phyloP scores from a whole-genome alignment of 2,329 filamentous ascomycete species.

The Mollisiaceae sp. region DNA sequence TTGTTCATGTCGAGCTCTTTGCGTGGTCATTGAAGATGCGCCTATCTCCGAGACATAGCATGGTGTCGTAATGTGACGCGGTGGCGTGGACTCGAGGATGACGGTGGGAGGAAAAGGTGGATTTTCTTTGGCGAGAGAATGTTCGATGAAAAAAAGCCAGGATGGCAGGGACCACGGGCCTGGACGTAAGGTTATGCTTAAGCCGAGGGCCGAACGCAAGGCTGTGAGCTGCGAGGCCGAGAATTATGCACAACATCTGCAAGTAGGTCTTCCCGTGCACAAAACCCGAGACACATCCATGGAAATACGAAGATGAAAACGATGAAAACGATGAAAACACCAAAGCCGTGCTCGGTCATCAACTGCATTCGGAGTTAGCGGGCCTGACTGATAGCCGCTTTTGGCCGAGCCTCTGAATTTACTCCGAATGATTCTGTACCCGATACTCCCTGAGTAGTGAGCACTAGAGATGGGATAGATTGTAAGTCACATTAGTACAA shows the following conservation, averaged over 20 bases:
- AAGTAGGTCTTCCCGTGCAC: neutral
- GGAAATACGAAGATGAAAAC: too few relatives aligned
- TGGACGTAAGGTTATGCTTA: neutral
- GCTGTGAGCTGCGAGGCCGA: neutral
- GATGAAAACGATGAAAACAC: too few relatives aligned
- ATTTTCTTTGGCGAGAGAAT: neutral
- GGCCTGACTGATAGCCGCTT: too few relatives aligned
- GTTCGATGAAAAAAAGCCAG: neutral
- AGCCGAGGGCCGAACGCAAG: slow-evolving; percentile 4
- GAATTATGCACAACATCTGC: neutral
- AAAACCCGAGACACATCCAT: neutral
- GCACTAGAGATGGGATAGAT: too few relatives aligned
- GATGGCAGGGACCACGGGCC: neutral
- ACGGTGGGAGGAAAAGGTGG: neutral
- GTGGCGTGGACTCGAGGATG: neutral
- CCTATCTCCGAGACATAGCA: neutral
- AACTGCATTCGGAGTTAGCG: too few relatives aligned
- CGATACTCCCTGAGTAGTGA: too few relatives aligned
- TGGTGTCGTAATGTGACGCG: neutral
- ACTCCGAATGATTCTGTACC: too few relatives aligned
- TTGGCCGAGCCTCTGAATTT: too few relatives aligned
- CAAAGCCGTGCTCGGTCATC: too few relatives aligned
- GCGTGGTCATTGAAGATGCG: neutral
- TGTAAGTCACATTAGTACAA: too few relatives aligned
- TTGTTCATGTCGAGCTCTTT: neutral